Base-by-base conservation (phyloP, 140 eudicot genomes). In the Stevia rebaudiana region DNA sequence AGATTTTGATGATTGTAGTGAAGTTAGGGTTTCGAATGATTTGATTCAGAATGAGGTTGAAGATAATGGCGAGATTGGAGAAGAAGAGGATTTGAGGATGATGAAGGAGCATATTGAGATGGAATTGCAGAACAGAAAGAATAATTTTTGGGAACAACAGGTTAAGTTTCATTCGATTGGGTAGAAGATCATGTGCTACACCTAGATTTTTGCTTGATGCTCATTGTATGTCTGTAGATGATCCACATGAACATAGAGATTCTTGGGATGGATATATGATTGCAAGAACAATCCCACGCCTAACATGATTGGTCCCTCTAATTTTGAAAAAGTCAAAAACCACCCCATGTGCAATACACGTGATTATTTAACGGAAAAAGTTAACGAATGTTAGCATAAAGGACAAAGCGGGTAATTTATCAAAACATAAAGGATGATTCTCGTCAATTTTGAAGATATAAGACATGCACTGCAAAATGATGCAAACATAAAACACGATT, bases 181-280 rank as follows among this genome's bases (percentile, higher is more conserved):
- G 95, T n/a, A 64, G 97, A 59, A 82, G 88, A 64, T 89, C 96
- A 3, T 89, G 94, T 22, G 96, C 69, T 3, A 88, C 76, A 12
- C 83, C 89, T 54, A 71, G 88, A 82, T 83, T 83, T 74, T 83
- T 86, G 5, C 51, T 84, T 67, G 98, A 90, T 48, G 83, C 61
- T 8, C 80, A 82, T 52, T 71, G 94, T 53, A 64, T 86, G 63
- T 75, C 80, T 15, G 50, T 82, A 23, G 85, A 80, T 12, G 81
- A 74, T 52, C 30, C 69, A 5, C 58, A 87, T 42, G 94, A 89
- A 71, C 95, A 85, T 9, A 74, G 98, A 68, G 96, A 96, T 61
- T 87, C 96, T 16, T 91, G 96, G 96, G 96, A 91, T 81, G 98
- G 96, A 47, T 87, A 84, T 69, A 74, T 87, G 91, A 71, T 84